These are phyloP conservation scores for Pelargonium citronellum DNA, from an alignment of 441 rosid genomes.

Conservation along the genomic window DNA sequence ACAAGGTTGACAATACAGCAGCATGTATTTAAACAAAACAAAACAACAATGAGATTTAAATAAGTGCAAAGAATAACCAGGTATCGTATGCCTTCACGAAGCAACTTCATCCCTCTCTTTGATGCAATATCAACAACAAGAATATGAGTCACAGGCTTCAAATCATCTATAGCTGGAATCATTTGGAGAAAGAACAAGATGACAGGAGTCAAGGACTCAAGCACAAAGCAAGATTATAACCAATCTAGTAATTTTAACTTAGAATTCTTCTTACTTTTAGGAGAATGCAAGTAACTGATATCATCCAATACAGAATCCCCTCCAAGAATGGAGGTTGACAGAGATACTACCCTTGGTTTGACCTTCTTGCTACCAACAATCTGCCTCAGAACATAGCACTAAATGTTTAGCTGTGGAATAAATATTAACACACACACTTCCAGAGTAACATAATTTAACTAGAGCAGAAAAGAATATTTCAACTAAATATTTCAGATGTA, in stretches of 20 bases:
- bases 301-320: constrained; percentile 59
- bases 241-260: constrained; percentile 9
- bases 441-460: constrained; percentile 5
- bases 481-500: constrained; percentile 17
- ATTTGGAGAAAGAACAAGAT: constrained; percentile 22
- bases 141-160: constrained; percentile 96
- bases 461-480: constrained; percentile 11
- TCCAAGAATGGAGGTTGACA: constrained; percentile 53
- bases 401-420: constrained; percentile 15
- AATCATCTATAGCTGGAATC: constrained; percentile 62
- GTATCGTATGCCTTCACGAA: constrained; percentile 80
- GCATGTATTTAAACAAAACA: not conserved
- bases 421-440: not conserved
- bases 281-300: constrained; percentile 81
- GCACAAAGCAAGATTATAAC: constrained; percentile 18
- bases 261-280: constrained; percentile 56
- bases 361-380: constrained; percentile 58
- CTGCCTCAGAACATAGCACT: constrained; percentile 37
- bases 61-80: constrained; percentile 47
- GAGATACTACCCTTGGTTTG: constrained; percentile 64
- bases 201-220: constrained; percentile 22
- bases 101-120: constrained; percentile 70
- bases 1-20: constrained; percentile 7
- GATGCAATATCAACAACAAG: constrained; percentile 70
- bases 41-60: constrained; percentile 9